phyloP scores from a whole-genome alignment of 139 green algal species.

The Picochlorum sp. region DNA sequence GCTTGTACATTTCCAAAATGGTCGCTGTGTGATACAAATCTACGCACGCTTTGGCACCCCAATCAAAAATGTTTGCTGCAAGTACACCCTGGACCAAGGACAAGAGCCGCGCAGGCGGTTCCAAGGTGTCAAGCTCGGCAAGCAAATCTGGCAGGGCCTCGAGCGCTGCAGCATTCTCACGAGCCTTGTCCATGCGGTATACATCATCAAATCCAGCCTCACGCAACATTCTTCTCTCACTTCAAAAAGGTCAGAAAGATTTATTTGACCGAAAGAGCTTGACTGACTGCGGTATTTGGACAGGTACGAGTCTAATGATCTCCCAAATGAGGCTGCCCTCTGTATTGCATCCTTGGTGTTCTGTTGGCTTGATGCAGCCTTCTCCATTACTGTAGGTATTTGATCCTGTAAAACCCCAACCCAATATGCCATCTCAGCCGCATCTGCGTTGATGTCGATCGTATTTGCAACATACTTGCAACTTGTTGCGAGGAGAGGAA shows the following conservation, averaged over 20 bases:
- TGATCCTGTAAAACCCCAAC: slow-evolving; percentile 66
- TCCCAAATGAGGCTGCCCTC: slow-evolving; percentile 69
- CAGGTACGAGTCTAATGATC: slow-evolving; percentile 72
- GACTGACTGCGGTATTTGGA: slow-evolving; percentile 49
- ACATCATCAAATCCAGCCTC: slow-evolving; percentile 94
- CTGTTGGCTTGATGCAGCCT: slow-evolving; percentile 51
- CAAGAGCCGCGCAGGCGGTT: slow-evolving; percentile 51
- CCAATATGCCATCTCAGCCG: slow-evolving; percentile 83
- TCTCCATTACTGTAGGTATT: slow-evolving; percentile 63
- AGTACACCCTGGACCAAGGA: slow-evolving; percentile 76
- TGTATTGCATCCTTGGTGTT: slow-evolving; percentile 37
- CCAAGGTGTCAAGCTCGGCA: slow-evolving; percentile 74
- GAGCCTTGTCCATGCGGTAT: slow-evolving; percentile 80
- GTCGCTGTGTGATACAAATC: slow-evolving; percentile 86
- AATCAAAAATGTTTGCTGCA: slow-evolving; percentile 99
- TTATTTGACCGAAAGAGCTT: slow-evolving; percentile 74
- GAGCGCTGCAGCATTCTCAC: slow-evolving; percentile 84
- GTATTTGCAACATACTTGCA: slow-evolving; percentile 83
- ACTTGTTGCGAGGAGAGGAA: slow-evolving; percentile 78
- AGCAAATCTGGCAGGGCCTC: slow-evolving; percentile 89
- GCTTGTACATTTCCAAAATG: slow-evolving; percentile 91
- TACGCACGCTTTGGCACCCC: slow-evolving; percentile 79
- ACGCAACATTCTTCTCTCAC: slow-evolving; percentile 94
- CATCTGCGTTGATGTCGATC: slow-evolving; percentile 70
- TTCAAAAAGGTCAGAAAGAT: slow-evolving; percentile 88